These are phyloP conservation scores for Malbranchea cinnamomea DNA, from an alignment of 2,329 filamentous ascomycete genomes.

Conservation along the genomic window DNA sequence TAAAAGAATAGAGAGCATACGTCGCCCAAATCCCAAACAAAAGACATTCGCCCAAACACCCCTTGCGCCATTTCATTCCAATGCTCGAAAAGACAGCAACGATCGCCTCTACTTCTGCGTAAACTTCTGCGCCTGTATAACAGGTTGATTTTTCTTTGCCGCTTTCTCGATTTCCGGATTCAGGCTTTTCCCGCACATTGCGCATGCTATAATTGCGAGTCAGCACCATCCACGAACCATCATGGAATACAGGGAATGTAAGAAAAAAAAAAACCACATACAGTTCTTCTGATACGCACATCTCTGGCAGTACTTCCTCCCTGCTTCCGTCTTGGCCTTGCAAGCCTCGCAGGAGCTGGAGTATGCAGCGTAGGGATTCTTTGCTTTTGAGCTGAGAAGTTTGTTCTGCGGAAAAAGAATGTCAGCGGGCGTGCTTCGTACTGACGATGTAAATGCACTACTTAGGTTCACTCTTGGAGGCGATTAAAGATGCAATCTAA, in stretches of 20 bases:
- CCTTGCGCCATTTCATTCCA: too few relatives aligned
- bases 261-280: slow-evolving; percentile 20
- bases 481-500: not conserved
- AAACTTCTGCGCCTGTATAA: slow-evolving; percentile 47
- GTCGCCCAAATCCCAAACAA: too few relatives aligned
- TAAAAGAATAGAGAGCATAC: too few relatives aligned
- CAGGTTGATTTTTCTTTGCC: slow-evolving; percentile 33
- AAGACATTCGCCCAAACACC: too few relatives aligned
- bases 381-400: slow-evolving; percentile 47
- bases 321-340: slow-evolving; percentile 49
- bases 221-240: slow-evolving; percentile 9
- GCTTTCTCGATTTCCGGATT: slow-evolving; percentile 33
- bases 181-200: slow-evolving; percentile 46
- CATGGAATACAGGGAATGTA: not conserved
- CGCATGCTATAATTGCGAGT: slow-evolving; percentile 34
- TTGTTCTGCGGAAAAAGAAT: slow-evolving; percentile 38
- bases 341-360: slow-evolving; percentile 46
- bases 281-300: slow-evolving; percentile 49
- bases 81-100: too few relatives aligned
- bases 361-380: slow-evolving; percentile 52
- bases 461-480: not conserved
- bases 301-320: slow-evolving; percentile 44
- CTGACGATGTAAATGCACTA: not conserved
- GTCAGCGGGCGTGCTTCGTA: not conserved
- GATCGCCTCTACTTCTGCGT: slow-evolving; percentile 46